Evolutionary conservation across 768 basidiomycete species (phyloP).

Genomic region (Hydnum rufescens): DNA sequence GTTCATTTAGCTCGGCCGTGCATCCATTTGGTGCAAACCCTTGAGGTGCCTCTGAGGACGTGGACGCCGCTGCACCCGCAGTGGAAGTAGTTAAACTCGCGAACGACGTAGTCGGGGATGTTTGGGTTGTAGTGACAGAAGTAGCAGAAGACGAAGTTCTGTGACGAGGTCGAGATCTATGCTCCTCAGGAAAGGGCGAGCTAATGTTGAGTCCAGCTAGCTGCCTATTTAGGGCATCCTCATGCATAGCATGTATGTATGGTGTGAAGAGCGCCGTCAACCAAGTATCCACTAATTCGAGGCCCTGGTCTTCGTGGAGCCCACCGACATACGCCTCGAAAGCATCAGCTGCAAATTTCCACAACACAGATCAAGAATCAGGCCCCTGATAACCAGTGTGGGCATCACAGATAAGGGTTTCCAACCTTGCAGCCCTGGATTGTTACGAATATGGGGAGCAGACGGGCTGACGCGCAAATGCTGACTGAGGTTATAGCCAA

Average conservation of each 20-base stretch:
- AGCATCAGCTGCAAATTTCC: neutral
- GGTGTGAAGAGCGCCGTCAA: neutral
- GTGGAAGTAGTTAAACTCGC: too few relatives aligned
- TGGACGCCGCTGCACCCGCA: too few relatives aligned
- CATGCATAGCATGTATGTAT: neutral
- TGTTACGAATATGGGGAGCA: neutral
- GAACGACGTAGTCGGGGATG: too few relatives aligned
- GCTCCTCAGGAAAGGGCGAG: neutral
- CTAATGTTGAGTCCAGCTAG: neutral
- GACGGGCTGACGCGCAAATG: neutral
- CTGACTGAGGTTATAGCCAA: neutral
- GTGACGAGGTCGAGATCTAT: neutral
- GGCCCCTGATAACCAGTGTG: too few relatives aligned
- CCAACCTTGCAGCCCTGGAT: too few relatives aligned
- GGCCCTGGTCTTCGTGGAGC: neutral
- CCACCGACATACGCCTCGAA: slow-evolving; percentile 1
- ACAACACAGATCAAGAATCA: too few relatives aligned
- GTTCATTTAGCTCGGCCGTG: neutral
- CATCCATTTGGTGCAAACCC: neutral
- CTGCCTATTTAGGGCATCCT: neutral
- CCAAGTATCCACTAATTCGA: neutral
- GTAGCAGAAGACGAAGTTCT: neutral
- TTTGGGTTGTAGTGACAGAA: too few relatives aligned
- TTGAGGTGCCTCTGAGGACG: neutral
- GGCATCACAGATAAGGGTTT: too few relatives aligned